Percentiles rank a stretch among this genome's conserved stretches.
Evolutionary conservation across 345 rosid genomes (phyloP).

Genomic region (Rhodamnia rubescens): DNA sequence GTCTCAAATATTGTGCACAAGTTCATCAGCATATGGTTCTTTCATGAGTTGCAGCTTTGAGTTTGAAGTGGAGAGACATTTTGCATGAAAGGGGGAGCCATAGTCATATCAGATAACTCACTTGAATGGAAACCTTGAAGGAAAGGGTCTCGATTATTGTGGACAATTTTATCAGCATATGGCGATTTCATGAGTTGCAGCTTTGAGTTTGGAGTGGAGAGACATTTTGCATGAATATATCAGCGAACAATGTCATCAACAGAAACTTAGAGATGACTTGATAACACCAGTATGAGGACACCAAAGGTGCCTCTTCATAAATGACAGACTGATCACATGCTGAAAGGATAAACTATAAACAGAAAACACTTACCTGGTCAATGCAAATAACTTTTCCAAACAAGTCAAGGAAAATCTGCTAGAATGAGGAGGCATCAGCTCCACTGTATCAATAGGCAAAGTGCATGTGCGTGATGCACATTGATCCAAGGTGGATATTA

Average conservation of each 20-base stretch:
- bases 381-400: conserved; percentile 66
- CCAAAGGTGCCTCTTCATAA: background rate
- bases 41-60: background rate
- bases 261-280: background rate
- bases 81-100: background rate
- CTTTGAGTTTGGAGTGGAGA: background rate
- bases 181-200: background rate
- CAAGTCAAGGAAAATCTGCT: conserved; percentile 87
- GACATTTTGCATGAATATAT: background rate
- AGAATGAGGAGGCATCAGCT: conserved; percentile 89
- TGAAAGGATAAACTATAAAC: background rate
- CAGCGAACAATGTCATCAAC: background rate
- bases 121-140: background rate
- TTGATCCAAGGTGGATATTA: conserved; percentile 78
- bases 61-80: background rate
- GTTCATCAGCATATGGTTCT: background rate
- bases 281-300: background rate
- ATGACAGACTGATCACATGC: background rate
- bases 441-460: conserved; percentile 89
- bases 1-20: background rate
- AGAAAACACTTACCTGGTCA: conserved; percentile 54
- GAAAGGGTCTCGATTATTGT: background rate
- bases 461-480: conserved; percentile 98
- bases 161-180: background rate
- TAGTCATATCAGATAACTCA: background rate